Evolutionary conservation across 2,329 filamentous ascomycete genomes (phyloP).

Genomic region (Immersiporthe knoxdaviesiana): DNA sequence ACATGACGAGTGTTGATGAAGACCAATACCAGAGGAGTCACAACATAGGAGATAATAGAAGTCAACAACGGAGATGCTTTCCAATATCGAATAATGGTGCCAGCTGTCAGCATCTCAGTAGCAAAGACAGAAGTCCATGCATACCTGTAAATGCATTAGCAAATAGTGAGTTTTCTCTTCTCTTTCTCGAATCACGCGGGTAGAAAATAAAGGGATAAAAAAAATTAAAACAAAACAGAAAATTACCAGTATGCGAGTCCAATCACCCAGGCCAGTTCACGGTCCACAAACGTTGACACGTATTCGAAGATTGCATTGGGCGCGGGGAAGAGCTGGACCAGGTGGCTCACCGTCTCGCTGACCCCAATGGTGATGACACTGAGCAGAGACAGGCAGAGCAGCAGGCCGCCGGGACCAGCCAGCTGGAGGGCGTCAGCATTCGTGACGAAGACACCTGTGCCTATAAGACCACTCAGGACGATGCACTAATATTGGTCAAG

Average conservation of each 20-base stretch:
- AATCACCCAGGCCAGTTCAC: slow-evolving; percentile 31
- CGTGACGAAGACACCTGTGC: slow-evolving; percentile 30
- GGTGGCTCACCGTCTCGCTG: slow-evolving; percentile 31
- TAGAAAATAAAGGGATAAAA: too few relatives aligned
- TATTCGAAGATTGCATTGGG: slow-evolving; percentile 32
- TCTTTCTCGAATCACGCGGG: neutral
- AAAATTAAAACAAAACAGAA: too few relatives aligned
- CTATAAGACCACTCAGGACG: slow-evolving; percentile 28
- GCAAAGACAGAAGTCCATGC: slow-evolving; percentile 26
- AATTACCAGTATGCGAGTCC: slow-evolving; percentile 30
- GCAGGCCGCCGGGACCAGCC: slow-evolving; percentile 27
- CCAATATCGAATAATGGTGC: slow-evolving; percentile 24
- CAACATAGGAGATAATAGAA: slow-evolving; percentile 21
- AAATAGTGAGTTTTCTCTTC: neutral
- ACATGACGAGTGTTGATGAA: slow-evolving; percentile 28
- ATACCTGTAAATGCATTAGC: slow-evolving; percentile 4
- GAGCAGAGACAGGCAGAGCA: slow-evolving; percentile 27
- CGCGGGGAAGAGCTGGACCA: slow-evolving; percentile 31
- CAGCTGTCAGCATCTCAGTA: slow-evolving; percentile 28
- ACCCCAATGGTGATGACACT: slow-evolving; percentile 29
- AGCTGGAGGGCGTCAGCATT: slow-evolving; percentile 28
- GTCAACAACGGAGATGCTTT: slow-evolving; percentile 6
- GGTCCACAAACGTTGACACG: slow-evolving; percentile 32
- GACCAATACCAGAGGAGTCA: slow-evolving; percentile 18
- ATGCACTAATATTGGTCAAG: slow-evolving; percentile 23